These are phyloP conservation scores for Nannochloropsis gaditana DNA, from an alignment of 108 stramenopile species.

Conservation along the genomic window DNA sequence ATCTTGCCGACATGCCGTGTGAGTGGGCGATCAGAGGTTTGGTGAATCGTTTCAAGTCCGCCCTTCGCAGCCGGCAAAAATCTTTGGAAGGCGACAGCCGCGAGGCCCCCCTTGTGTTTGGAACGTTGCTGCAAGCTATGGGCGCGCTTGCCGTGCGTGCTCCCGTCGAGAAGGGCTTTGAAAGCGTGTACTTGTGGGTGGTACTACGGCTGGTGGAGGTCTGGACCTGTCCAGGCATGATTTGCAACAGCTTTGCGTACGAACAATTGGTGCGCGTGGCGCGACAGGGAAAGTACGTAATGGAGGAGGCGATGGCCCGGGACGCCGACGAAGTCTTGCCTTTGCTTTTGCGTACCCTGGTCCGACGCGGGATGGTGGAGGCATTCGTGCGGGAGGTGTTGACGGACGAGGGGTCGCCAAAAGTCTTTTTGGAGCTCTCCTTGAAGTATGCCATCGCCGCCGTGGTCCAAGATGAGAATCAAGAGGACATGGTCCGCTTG, in stretches of 20 bases:
- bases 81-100: neutral
- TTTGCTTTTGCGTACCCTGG: neutral
- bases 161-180: neutral
- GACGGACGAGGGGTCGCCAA: neutral
- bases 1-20: neutral
- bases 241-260: constrained; percentile 4
- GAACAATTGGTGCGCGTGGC: constrained; percentile 6
- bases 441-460: neutral
- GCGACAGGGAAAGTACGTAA: neutral
- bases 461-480: neutral
- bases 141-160: neutral
- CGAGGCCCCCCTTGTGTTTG: neutral
- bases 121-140: neutral
- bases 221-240: neutral
- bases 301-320: constrained; percentile 12
- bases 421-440: neutral
- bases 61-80: neutral
- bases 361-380: neutral
- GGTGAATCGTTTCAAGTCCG: neutral
- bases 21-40: neutral
- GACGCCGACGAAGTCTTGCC: constrained; percentile 5
- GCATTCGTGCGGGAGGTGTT: constrained; percentile 6
- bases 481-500: neutral
- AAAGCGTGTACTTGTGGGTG: constrained; percentile 20
- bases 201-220: neutral